Evolutionary conservation across 169 alveolate genomes (phyloP).

Genomic region (Eimeria maxima): DNA sequence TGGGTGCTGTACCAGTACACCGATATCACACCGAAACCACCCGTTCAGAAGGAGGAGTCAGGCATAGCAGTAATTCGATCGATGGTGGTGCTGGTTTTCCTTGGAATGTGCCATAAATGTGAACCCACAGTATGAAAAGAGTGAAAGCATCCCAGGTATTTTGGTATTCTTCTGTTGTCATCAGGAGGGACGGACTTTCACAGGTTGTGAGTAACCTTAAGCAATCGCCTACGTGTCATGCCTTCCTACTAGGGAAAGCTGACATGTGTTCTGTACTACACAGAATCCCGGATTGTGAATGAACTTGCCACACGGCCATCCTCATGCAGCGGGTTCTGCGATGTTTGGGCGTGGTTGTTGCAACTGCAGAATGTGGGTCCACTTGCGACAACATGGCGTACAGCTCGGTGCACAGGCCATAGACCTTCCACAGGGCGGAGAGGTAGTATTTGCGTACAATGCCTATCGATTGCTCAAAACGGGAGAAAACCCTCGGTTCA

Average conservation of each 20-base stretch:
- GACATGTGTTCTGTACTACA: background rate
- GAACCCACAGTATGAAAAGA: background rate
- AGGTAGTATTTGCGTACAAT: background rate
- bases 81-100: background rate
- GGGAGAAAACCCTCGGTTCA: background rate
- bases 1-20: background rate
- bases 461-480: background rate
- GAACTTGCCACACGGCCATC: background rate
- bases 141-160: background rate
- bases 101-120: background rate
- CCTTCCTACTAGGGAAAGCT: background rate
- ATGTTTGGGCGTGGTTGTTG: background rate
- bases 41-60: background rate
- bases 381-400: background rate
- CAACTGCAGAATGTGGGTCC: conserved; percentile 24
- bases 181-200: background rate
- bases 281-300: background rate
- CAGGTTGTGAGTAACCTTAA: background rate
- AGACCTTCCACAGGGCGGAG: background rate
- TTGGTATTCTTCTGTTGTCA: background rate
- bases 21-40: background rate
- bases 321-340: background rate
- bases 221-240: too few relatives aligned
- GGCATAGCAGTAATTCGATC: background rate
- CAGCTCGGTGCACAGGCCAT: background rate